Evolutionary conservation across 805 yeast genomes (phyloP).

Genomic region (Saccharomycopsis fodiens): DNA sequence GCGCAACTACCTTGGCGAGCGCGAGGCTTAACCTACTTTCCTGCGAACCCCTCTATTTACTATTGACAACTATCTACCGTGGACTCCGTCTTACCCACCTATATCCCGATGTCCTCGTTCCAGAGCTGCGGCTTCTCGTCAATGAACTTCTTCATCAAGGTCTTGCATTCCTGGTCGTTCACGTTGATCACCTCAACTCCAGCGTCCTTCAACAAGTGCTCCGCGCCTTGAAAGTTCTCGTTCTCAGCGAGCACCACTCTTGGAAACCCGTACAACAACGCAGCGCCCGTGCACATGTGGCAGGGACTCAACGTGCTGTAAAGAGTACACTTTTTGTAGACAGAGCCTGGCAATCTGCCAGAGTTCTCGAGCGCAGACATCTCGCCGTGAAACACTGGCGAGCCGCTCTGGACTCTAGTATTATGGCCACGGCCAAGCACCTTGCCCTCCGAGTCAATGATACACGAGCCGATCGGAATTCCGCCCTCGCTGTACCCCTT

Average conservation of each 20-base stretch:
- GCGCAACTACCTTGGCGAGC: too few relatives aligned
- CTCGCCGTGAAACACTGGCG: conserved; percentile 88
- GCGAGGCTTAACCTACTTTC: too few relatives aligned
- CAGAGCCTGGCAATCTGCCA: conserved; percentile 75
- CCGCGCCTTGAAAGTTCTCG: conserved; percentile 75
- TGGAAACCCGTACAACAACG: conserved; percentile 78
- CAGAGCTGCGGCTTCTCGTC: conserved; percentile 69
- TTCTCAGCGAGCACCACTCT: conserved; percentile 89
- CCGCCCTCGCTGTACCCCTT: conserved; percentile 77
- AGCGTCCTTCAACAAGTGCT: conserved; percentile 54
- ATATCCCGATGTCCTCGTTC: conserved; percentile 72
- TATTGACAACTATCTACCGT: too few relatives aligned
- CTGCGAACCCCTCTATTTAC: too few relatives aligned
- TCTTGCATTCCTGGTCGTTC: conserved; percentile 53
- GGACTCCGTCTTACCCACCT: neutral
- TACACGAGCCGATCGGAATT: conserved; percentile 79
- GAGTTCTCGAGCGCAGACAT: conserved; percentile 84
- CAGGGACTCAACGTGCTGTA: conserved; percentile 93
- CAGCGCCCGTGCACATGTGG: conserved; percentile 93
- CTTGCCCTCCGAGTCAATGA: conserved; percentile 67
- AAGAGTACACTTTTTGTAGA: conserved; percentile 79
- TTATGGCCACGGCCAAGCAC: conserved; percentile 88
- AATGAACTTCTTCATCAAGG: conserved; percentile 73
- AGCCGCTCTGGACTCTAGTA: conserved; percentile 75
- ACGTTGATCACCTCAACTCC: conserved; percentile 69